Base-by-base conservation (phyloP, 1,139 yeast species). In the Candida anutae region DNA sequence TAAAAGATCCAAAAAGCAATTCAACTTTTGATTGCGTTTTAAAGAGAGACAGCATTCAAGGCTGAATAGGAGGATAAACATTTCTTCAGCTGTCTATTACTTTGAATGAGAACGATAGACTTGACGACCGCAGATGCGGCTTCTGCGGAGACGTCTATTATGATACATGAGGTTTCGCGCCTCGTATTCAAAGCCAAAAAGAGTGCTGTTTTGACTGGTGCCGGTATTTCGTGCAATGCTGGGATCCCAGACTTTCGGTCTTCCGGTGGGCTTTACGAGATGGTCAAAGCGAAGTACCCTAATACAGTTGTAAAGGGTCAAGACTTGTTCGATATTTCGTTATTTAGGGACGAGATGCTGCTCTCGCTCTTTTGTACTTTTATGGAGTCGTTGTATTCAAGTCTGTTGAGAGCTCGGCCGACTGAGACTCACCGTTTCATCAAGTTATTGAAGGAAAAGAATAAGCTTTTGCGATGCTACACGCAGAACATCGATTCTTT, bases 201-300 rank as follows among this genome's bases (percentile, higher is more conserved):
- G 45, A 59, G 77, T 25, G 60, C 78, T 9, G 65, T 78, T 6
- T 65, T 87, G 31, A 85, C 96, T 0, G 96, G 97, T 6, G 97
- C 97, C 2, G 97, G 97, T 2, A 84, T 88, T 33, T 84, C 95
- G 15, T 85, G 96, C 50, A 85, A 83, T 50, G 96, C 97, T 1
- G 97, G 97, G 1, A 88, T 88, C 31, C 97, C 97, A 1, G 97
- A 88, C 51, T 88, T 88, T 52, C 67, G 97, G 33, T 82, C 94
- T 2, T 62, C 77, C 12, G 76, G 80, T 39, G 97, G 97, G 2
- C 65, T 88, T 15, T 88, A 88, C 57, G 76, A 80, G 37, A 52
- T 77, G 56, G 87, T 79, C 13, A 81, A 79, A 43, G 58, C 61
- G 12, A 72, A 74, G 40, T 71, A 71, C 44, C 84, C 85, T 3